phyloP scores from a whole-genome alignment of 2,329 filamentous ascomycete species.

The Exophiala sideris region DNA sequence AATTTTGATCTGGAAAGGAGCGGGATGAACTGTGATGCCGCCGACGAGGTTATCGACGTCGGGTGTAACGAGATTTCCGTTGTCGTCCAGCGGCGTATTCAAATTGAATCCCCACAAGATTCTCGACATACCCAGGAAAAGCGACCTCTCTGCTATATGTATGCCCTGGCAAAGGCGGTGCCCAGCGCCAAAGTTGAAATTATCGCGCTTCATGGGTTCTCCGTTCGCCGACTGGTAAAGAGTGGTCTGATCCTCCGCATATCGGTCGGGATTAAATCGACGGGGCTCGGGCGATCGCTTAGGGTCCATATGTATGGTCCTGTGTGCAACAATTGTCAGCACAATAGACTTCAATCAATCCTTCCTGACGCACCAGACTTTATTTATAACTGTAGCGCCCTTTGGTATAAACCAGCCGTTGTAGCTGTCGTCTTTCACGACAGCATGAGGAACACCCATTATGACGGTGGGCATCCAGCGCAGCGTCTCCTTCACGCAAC shows the following conservation, averaged over 20 bases:
- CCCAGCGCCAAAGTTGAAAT: constrained; percentile 32
- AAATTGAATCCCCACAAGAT: constrained; percentile 34
- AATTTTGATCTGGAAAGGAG: constrained; percentile 1
- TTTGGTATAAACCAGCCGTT: constrained; percentile 49
- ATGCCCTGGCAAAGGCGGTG: constrained; percentile 35
- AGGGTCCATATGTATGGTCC: constrained; percentile 30
- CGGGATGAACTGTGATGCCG: constrained; percentile 2
- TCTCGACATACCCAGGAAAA: constrained; percentile 30
- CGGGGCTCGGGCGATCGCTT: constrained; percentile 30
- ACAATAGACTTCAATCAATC: neutral
- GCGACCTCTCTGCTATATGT: constrained; percentile 33
- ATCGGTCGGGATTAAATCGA: constrained; percentile 34
- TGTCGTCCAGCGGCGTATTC: constrained; percentile 16
- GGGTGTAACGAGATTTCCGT: constrained; percentile 13
- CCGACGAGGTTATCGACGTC: constrained; percentile 10
- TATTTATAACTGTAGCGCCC: constrained; percentile 44
- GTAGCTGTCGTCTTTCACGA: constrained; percentile 48
- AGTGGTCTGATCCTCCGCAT: constrained; percentile 29
- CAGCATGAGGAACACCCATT: constrained; percentile 47
- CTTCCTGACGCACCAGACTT: constrained; percentile 40
- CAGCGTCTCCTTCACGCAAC: constrained; percentile 31
- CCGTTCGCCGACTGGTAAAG: constrained; percentile 32
- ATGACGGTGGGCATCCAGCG: neutral
- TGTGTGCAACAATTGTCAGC: neutral
- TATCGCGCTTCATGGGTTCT: constrained; percentile 28